Evolutionary conservation across 768 basidiomycete genomes (phyloP).

Genomic region (Termitomyces sp.): DNA sequence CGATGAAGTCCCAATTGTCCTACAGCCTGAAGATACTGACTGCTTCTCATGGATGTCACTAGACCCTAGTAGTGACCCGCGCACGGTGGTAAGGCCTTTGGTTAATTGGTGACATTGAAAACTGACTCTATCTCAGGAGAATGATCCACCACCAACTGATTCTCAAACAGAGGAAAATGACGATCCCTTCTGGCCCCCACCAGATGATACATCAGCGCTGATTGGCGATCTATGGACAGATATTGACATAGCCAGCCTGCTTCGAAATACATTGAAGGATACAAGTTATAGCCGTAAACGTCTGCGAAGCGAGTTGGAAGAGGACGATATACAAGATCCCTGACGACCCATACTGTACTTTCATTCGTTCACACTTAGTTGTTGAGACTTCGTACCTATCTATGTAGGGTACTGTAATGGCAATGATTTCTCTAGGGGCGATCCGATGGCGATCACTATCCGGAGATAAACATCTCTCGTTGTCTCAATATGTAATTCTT

Average conservation of each 20-base stretch:
- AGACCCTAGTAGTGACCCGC: slow-evolving; percentile 23
- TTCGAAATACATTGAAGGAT: background rate
- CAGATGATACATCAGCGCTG: background rate
- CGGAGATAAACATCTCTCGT: background rate
- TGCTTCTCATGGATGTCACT: slow-evolving; percentile 39
- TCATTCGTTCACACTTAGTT: background rate
- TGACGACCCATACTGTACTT: background rate
- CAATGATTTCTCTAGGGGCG: background rate
- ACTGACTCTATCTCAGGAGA: background rate
- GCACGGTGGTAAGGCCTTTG: slow-evolving; percentile 4
- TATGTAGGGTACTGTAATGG: background rate
- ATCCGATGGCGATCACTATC: background rate
- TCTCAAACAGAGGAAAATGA: background rate
- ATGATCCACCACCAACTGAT: background rate
- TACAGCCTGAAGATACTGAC: slow-evolving; percentile 14
- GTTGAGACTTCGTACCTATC: background rate
- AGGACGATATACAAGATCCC: slow-evolving; percentile 12
- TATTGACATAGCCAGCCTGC: slow-evolving; percentile 2
- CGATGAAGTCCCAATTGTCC: background rate
- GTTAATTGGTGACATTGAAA: background rate
- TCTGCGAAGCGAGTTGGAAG: slow-evolving; percentile 17
- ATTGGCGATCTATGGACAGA: slow-evolving; percentile 6
- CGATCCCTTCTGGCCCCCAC: background rate
- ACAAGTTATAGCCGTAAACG: slow-evolving; percentile 22
- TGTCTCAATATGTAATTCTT: slow-evolving; percentile 12